Percentiles rank a stretch among this genome's conserved stretches.
Evolutionary conservation across 208 protist genomes (phyloP).

Genomic region (Phytomonas sp.): DNA sequence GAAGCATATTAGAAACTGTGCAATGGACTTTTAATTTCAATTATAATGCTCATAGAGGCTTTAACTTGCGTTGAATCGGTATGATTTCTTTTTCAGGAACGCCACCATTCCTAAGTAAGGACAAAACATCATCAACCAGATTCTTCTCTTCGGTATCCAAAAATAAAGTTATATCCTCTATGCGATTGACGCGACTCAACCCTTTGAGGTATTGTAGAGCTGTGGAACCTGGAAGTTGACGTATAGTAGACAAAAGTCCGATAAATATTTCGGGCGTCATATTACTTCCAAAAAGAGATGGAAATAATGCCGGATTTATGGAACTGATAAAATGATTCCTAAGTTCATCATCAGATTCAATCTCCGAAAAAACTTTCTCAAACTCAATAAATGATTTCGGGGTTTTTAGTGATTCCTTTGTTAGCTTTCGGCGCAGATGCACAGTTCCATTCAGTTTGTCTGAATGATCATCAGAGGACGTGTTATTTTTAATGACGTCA

Average conservation of each 20-base stretch:
- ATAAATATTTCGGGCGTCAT: slow-evolving; percentile 77
- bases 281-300: slow-evolving; percentile 74
- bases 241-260: slow-evolving; percentile 25
- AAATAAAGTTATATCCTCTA: slow-evolving; percentile 75
- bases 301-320: slow-evolving; percentile 40
- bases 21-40: neutral
- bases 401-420: slow-evolving; percentile 52
- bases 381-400: slow-evolving; percentile 83
- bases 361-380: slow-evolving; percentile 66
- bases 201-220: slow-evolving; percentile 57
- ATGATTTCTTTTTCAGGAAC: slow-evolving; percentile 35
- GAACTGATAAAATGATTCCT: slow-evolving; percentile 53
- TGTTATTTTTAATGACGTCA: neutral
- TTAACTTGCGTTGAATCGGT: slow-evolving; percentile 42
- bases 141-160: slow-evolving; percentile 64
- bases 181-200: slow-evolving; percentile 60
- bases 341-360: slow-evolving; percentile 55
- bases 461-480: neutral
- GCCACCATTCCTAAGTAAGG: slow-evolving; percentile 33
- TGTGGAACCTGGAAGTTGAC: slow-evolving; percentile 18
- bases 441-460: slow-evolving; percentile 15
- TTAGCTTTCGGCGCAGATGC: slow-evolving; percentile 16
- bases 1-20: neutral
- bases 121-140: slow-evolving; percentile 44
- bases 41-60: slow-evolving; percentile 19